A percentile compares a stretch with the other conserved stretches of the same genome.
These are phyloP conservation scores for Rhododendron vialii DNA, from an alignment of 148 eudicot species.

Conservation along the genomic window DNA sequence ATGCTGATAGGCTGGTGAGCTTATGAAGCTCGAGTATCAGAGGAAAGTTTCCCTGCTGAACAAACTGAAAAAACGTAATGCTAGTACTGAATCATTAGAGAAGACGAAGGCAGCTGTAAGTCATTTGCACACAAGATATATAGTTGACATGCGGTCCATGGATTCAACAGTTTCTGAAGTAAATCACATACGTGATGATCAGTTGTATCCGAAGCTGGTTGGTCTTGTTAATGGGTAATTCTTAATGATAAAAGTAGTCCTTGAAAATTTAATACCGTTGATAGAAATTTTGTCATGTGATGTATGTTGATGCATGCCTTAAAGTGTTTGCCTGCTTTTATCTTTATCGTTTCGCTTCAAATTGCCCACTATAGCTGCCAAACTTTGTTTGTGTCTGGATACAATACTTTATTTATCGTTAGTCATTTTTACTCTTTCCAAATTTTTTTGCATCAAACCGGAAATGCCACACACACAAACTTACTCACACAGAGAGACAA, in stretches of 20 bases:
- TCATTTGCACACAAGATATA: slow-evolving; percentile 94
- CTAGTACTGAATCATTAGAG: slow-evolving; percentile 71
- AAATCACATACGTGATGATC: slow-evolving; percentile 81
- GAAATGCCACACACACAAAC: background rate
- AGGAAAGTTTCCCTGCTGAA: slow-evolving; percentile 73
- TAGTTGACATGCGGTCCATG: slow-evolving; percentile 97
- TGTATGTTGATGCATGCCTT: background rate
- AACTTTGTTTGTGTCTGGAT: background rate
- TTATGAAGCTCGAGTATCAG: slow-evolving; percentile 90
- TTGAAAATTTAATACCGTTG: background rate
- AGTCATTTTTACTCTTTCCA: background rate
- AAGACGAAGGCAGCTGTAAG: slow-evolving; percentile 98
- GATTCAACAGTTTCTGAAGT: slow-evolving; percentile 96
- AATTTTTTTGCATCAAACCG: background rate
- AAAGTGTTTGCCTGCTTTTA: background rate
- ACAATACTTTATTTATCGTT: background rate
- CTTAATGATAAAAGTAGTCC: background rate
- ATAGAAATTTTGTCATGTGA: background rate
- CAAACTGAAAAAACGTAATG: slow-evolving; percentile 80
- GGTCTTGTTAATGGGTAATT: slow-evolving; percentile 77
- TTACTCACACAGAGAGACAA: background rate
- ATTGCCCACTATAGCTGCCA: background rate
- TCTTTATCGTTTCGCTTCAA: background rate
- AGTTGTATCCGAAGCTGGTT: slow-evolving; percentile 91
- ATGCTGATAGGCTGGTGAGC: slow-evolving; percentile 72